Base-by-base conservation (phyloP, 2,329 filamentous ascomycete species). In the Colletotrichum higginsianum region DNA sequence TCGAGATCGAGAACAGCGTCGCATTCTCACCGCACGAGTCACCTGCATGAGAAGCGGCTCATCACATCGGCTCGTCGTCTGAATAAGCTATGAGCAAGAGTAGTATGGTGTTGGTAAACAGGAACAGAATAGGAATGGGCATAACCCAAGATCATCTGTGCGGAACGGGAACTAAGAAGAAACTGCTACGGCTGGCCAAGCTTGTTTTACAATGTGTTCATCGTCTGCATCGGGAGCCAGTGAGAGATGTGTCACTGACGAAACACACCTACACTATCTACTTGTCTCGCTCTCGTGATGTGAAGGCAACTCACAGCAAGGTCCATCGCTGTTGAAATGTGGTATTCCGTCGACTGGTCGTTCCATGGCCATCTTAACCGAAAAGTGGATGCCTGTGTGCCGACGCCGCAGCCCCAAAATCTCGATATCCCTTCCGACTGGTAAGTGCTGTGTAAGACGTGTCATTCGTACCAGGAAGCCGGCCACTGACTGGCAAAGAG, bases 121-220 rank as follows among this genome's bases (percentile, higher is more conserved):
- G 46, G 13, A 46, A n/a, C 53, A 26, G 42, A 30, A 52, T 52
- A 49, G 58, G 58, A 23, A 58, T 40, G 35, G 53, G 44, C 66
- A 58, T 57, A 47, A 53, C 15, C 30, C 44, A 60, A 47, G 52
- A 58, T 35, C 26, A 71, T 67, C 57, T 56, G 52, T 71, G 68
- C 65, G 53, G 68, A 63, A 58, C 68, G 65, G 65, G 65, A 71
- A 55, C 68, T 71, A 66, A 57, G 26, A 49, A 18, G 21, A 61
- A n/a, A 66, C 47, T 42, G 61, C 42, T 21, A 40, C 15, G 50
- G 49, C 21, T 47, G 53, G 66, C 61, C 55, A 52, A 49, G 35
- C 53, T 44, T 44, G 66, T 66, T 69, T 66, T 53, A 55, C 61
- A 18, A 46, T 30, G 50, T 58, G 23, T 58, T 52, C 47, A 38